Percentiles rank a stretch among this genome's conserved stretches.
phyloP scores from a whole-genome alignment of 1,284 basidiomycete species.

The Microbotryum violaceum region DNA sequence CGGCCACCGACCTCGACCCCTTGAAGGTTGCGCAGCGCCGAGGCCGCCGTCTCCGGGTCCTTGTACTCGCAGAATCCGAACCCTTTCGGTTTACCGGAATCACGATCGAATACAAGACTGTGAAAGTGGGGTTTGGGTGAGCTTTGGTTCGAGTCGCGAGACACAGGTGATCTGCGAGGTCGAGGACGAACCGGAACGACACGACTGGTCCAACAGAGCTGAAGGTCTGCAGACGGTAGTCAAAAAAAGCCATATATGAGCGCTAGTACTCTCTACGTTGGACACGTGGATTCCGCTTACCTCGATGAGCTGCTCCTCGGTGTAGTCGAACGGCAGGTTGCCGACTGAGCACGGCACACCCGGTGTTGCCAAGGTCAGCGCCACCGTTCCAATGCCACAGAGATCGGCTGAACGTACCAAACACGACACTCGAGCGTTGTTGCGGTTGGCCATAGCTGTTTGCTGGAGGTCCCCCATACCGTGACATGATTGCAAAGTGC shows the following conservation, averaged over 20 bases:
- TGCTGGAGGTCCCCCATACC: not conserved
- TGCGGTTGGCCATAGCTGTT: not conserved
- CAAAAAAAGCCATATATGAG: not conserved
- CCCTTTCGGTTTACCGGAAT: slow-evolving; percentile 90
- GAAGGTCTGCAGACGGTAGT: slow-evolving; percentile 49
- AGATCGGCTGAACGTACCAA: not conserved
- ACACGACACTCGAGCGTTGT: slow-evolving; percentile 4
- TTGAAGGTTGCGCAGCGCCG: slow-evolving; percentile 78
- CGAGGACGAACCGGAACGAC: slow-evolving; percentile 60
- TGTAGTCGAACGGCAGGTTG: slow-evolving; percentile 30
- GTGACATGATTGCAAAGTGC: no score
- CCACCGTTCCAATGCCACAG: not conserved
- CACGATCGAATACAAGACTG: slow-evolving; percentile 90
- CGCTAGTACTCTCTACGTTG: not conserved
- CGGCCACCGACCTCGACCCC: slow-evolving; percentile 69
- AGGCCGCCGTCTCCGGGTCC: slow-evolving; percentile 82
- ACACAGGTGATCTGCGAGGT: not conserved
- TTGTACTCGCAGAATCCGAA: slow-evolving; percentile 51
- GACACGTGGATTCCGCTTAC: not conserved
- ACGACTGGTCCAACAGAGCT: slow-evolving; percentile 76
- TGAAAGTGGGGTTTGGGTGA: not conserved
- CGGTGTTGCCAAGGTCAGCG: not conserved
- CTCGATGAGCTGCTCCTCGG: slow-evolving; percentile 30
- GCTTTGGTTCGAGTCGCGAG: not conserved
- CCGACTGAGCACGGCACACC: slow-evolving; percentile 15